These are phyloP conservation scores for Hordeum pubiflorum DNA, from an alignment of 202 grass and related monocot species.

Conservation along the genomic window DNA sequence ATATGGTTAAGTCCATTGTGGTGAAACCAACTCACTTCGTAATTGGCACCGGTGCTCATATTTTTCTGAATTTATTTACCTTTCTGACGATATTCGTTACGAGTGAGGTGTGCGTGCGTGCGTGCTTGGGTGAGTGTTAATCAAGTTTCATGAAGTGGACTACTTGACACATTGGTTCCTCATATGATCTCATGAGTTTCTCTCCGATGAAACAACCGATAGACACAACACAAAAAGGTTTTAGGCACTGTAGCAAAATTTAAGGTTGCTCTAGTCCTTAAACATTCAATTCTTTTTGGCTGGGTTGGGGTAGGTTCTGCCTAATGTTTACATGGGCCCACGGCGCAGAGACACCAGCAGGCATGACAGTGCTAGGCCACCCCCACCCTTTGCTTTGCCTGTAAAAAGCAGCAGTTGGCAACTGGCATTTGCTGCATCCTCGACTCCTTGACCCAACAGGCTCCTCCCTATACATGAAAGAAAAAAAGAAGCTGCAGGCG, in stretches of 20 bases:
- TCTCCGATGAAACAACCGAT: background rate
- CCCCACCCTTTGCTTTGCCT: background rate
- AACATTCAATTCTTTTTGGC: slow-evolving; percentile 7
- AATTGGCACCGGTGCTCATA: too few species aligned
- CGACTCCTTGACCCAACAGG: too few species aligned
- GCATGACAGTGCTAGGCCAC: background rate
- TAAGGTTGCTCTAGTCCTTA: background rate
- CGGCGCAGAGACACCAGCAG: slow-evolving; percentile 7
- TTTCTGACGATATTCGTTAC: too few species aligned
- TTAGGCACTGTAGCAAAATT: background rate
- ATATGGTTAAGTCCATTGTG: too few species aligned
- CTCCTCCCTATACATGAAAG: background rate
- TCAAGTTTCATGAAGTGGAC: too few species aligned
- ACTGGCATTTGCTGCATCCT: background rate
- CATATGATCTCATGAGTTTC: background rate
- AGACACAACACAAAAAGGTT: background rate
- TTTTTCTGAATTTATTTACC: too few species aligned
- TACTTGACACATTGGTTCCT: too few species aligned
- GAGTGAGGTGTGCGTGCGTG: too few species aligned
- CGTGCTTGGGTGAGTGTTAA: too few species aligned
- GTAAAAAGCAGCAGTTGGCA: slow-evolving; percentile 15
- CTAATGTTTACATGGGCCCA: slow-evolving; percentile 22
- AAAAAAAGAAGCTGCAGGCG: slow-evolving; percentile 28
- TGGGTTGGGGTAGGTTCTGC: background rate
- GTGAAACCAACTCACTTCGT: too few species aligned